phyloP scores from a whole-genome alignment of 441 rosid genomes.

The Erysimum cheiri region DNA sequence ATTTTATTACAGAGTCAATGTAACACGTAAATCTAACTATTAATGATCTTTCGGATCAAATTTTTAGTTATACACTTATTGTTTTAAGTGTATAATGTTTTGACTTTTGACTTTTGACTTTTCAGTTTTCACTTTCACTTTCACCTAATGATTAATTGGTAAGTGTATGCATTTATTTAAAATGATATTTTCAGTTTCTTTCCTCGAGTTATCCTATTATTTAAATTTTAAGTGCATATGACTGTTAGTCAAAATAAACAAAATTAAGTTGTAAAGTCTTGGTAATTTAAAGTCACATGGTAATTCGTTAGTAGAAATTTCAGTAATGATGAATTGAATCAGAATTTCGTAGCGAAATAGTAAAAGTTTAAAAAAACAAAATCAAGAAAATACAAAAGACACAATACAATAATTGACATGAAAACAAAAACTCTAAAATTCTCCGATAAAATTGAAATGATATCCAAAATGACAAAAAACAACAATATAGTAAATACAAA shows the following conservation, averaged over 20 bases:
- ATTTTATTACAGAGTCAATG: background rate
- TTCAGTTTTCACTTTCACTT: no score
- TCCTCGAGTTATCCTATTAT: background rate
- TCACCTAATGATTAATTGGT: slow-evolving; percentile 24
- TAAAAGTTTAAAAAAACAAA: background rate
- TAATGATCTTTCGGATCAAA: background rate
- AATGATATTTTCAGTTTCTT: background rate
- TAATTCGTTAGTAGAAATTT: no score
- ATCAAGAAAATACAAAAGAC: background rate
- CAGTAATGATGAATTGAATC: no score
- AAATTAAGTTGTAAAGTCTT: background rate
- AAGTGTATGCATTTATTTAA: background rate
- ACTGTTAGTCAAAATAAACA: background rate
- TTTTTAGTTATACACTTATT: background rate
- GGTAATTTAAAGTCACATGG: no score
- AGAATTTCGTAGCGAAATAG: background rate
- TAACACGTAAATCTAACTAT: background rate
- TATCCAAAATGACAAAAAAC: slow-evolving; percentile 15
- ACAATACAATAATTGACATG: background rate
- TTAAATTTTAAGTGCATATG: slow-evolving; percentile 16
- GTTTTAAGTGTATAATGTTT: background rate
- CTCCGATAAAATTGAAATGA: slow-evolving; percentile 7
- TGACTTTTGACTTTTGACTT: background rate
- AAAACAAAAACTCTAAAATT: background rate
- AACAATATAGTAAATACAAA: slow-evolving; percentile 7